Evolutionary conservation across 805 yeast species (phyloP).

Genomic region (Komagataella phaffii): DNA sequence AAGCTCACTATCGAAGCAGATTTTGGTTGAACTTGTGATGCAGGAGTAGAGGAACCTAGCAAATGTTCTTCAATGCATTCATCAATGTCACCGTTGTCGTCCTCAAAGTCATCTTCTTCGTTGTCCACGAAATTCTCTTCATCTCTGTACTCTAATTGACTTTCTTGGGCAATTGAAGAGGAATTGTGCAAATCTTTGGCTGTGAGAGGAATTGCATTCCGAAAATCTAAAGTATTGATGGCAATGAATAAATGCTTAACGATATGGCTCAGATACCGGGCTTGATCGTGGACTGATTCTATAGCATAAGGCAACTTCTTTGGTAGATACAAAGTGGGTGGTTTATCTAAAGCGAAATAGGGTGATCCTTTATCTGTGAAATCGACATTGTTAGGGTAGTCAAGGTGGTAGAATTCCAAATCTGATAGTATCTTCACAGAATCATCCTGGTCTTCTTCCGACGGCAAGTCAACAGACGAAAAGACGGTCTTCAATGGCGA

Average conservation of each 20-base stretch:
- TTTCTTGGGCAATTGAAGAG: constrained; percentile 23
- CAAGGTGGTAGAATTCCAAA: neutral
- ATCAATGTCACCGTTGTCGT: constrained; percentile 25
- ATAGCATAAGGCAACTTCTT: constrained; percentile 53
- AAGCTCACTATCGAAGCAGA: constrained; percentile 67
- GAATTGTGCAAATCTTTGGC: constrained; percentile 38
- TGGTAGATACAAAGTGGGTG: constrained; percentile 11
- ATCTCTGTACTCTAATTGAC: constrained; percentile 10
- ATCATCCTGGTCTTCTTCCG: neutral
- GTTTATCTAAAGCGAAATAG: constrained; percentile 11
- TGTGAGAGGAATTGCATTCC: constrained; percentile 53
- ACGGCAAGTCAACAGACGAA: neutral
- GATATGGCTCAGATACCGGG: constrained; percentile 67
- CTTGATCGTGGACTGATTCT: constrained; percentile 56
- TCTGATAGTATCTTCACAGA: neutral
- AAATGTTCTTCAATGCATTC: constrained; percentile 10
- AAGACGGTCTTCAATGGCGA: neutral
- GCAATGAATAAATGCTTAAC: constrained; percentile 71
- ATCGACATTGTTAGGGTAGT: neutral
- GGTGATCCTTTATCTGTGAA: constrained; percentile 9
- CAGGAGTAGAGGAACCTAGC: constrained; percentile 24
- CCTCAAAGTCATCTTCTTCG: constrained; percentile 23
- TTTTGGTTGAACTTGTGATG: constrained; percentile 48
- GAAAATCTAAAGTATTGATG: constrained; percentile 57
- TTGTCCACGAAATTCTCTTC: constrained; percentile 21